Conservation (phyloP, 208 protist genomes). For the Acanthamoeba castellanii region DNA sequence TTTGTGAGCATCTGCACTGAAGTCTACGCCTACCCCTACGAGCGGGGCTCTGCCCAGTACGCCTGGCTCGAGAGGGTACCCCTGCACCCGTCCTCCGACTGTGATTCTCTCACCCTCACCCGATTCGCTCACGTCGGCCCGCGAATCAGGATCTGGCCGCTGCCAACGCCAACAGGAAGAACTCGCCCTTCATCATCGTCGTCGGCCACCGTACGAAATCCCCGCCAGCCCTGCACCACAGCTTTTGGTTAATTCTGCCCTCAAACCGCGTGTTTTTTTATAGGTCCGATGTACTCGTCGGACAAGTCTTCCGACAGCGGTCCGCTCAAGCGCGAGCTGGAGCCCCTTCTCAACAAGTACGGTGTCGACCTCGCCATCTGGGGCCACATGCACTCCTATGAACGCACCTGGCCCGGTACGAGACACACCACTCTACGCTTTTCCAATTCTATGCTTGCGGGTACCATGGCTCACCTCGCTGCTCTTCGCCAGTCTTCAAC, state of each 20-base stretch:
- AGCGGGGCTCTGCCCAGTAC: not conserved
- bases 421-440: not conserved
- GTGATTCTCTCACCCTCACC: not conserved
- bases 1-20: conserved; percentile 72
- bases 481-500: conserved; percentile 25
- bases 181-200: conserved; percentile 71
- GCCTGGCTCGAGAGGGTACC: conserved; percentile 53
- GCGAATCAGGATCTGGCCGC: conserved; percentile 33
- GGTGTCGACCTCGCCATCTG: conserved; percentile 61
- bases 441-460: not conserved
- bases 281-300: conserved; percentile 65
- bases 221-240: not conserved
- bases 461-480: not conserved
- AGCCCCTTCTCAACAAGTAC: conserved; percentile 55
- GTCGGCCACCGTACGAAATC: conserved; percentile 57
- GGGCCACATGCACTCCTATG: conserved; percentile 71
- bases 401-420: conserved; percentile 62
- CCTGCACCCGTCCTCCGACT: not conserved
- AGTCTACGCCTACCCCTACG: not conserved
- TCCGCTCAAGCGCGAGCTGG: conserved; percentile 27
- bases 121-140: not conserved
- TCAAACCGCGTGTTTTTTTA: not conserved
- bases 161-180: conserved; percentile 54
- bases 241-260: not conserved
- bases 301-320: conserved; percentile 12